Percentiles rank a stretch among this genome's conserved stretches.
phyloP scores from a whole-genome alignment of 2,329 filamentous ascomycete genomes.

The Hypoxylon sp. region DNA sequence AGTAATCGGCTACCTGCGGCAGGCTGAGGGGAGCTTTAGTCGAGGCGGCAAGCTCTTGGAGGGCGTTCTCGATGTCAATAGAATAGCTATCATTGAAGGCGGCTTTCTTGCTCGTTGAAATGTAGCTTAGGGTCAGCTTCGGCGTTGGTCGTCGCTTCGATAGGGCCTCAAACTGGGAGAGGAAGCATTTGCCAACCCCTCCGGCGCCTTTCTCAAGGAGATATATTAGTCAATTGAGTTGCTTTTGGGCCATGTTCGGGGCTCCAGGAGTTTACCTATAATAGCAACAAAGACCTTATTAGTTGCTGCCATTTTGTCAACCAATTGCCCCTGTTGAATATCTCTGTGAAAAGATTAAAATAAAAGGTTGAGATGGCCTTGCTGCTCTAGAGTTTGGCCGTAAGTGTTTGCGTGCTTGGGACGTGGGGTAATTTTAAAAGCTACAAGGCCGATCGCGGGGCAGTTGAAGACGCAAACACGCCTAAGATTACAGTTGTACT shows the following conservation, averaged over 20 bases:
- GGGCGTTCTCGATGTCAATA: constrained; percentile 72
- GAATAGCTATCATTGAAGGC: constrained; percentile 82
- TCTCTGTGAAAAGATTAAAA: constrained; percentile 35
- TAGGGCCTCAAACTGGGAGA: constrained; percentile 82
- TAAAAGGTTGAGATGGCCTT: background rate
- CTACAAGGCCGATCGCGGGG: constrained; percentile 52
- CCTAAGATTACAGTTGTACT: constrained; percentile 20
- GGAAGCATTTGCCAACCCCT: constrained; percentile 92
- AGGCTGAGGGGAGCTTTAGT: constrained; percentile 76
- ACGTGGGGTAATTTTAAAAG: constrained; percentile 48
- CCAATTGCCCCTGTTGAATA: constrained; percentile 17
- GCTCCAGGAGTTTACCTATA: constrained; percentile 55
- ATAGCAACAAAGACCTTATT: constrained; percentile 69
- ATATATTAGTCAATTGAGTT: constrained; percentile 39
- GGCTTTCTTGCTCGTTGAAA: constrained; percentile 87
- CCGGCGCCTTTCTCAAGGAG: constrained; percentile 77
- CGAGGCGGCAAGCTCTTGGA: constrained; percentile 75
- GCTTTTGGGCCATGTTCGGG: background rate
- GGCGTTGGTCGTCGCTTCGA: constrained; percentile 76
- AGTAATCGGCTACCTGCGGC: constrained; percentile 81
- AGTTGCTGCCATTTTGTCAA: constrained; percentile 58
- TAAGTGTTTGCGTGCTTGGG: constrained; percentile 19
- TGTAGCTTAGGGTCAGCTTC: constrained; percentile 84
- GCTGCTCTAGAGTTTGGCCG: constrained; percentile 2
- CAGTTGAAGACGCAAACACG: constrained; percentile 30